Evolutionary conservation across 352 stramenopile species (phyloP).

Genomic region (Phytophthora pisi): DNA sequence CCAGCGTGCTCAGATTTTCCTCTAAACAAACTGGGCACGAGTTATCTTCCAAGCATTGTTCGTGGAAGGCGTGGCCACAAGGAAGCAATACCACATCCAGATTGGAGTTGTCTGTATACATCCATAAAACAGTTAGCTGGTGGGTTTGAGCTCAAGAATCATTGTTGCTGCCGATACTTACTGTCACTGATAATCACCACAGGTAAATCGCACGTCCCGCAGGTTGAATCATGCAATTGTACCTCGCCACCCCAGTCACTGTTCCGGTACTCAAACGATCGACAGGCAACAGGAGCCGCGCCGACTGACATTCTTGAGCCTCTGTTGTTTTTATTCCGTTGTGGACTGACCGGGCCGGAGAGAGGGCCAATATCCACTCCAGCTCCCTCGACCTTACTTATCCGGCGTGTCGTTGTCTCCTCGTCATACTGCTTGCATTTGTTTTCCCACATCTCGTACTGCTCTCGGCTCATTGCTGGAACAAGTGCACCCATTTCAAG

Average conservation of each 20-base stretch:
- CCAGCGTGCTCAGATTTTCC: slow-evolving; percentile 51
- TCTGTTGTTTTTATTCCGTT: slow-evolving; percentile 13
- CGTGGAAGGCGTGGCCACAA: slow-evolving; percentile 84
- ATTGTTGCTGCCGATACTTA: slow-evolving; percentile 33
- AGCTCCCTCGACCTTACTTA: slow-evolving; percentile 18
- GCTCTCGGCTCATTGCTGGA: slow-evolving; percentile 47
- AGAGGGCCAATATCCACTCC: slow-evolving; percentile 5
- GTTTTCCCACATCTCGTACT: slow-evolving; percentile 57
- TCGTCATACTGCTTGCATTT: slow-evolving; percentile 67
- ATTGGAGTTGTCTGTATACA: slow-evolving; percentile 66
- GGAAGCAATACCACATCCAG: slow-evolving; percentile 78
- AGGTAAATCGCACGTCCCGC: slow-evolving; percentile 71
- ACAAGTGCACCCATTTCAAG: slow-evolving; percentile 59
- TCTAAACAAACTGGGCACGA: slow-evolving; percentile 78
- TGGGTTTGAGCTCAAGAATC: background rate
- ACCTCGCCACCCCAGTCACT: slow-evolving; percentile 89
- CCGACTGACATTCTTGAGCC: slow-evolving; percentile 17
- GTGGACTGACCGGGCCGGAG: slow-evolving; percentile 17
- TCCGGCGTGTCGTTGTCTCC: slow-evolving; percentile 21
- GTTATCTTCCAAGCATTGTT: slow-evolving; percentile 60
- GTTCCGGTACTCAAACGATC: slow-evolving; percentile 82
- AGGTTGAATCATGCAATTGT: slow-evolving; percentile 83
- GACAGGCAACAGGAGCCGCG: slow-evolving; percentile 30
- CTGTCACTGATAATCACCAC: slow-evolving; percentile 83
- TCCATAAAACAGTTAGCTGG: slow-evolving; percentile 15